These are phyloP conservation scores for Lachnellula cervina DNA, from an alignment of 2,329 filamentous ascomycete species.

Conservation along the genomic window DNA sequence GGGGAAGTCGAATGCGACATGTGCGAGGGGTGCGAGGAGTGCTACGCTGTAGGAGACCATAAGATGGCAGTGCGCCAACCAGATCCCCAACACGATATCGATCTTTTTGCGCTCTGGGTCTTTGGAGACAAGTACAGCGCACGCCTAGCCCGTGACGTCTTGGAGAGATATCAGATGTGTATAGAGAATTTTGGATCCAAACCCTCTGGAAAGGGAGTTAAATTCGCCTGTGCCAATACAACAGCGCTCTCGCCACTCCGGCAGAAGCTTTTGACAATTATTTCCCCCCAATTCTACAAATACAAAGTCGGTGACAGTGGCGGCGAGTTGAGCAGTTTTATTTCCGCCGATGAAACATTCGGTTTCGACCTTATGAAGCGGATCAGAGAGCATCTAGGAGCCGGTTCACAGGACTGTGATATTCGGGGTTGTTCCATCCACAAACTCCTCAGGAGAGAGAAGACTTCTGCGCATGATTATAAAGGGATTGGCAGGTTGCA, in stretches of 20 bases:
- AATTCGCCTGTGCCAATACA: neutral
- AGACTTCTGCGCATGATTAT: neutral
- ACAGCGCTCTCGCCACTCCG: no score
- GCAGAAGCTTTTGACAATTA: no score
- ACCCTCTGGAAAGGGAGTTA: neutral
- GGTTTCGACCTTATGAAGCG: neutral
- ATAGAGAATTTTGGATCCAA: neutral
- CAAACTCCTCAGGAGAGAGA: neutral
- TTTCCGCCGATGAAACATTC: neutral
- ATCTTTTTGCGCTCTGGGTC: neutral
- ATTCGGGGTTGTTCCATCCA: neutral
- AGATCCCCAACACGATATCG: neutral
- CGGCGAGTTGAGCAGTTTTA: neutral
- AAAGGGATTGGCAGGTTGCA: neutral
- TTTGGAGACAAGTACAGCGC: neutral
- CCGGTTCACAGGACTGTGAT: neutral
- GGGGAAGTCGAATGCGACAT: neutral
- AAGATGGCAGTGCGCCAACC: no score
- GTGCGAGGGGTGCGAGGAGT: neutral
- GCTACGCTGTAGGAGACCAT: neutral
- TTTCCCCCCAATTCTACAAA: no score
- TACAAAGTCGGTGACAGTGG: no score
- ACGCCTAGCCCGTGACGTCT: neutral
- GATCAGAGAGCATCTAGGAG: neutral
- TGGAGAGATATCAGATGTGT: neutral